Evolutionary conservation across 2,329 filamentous ascomycete species (phyloP), one percentile per base, ranked within the genome.

Genomic region (Fusarium floridanum): DNA sequence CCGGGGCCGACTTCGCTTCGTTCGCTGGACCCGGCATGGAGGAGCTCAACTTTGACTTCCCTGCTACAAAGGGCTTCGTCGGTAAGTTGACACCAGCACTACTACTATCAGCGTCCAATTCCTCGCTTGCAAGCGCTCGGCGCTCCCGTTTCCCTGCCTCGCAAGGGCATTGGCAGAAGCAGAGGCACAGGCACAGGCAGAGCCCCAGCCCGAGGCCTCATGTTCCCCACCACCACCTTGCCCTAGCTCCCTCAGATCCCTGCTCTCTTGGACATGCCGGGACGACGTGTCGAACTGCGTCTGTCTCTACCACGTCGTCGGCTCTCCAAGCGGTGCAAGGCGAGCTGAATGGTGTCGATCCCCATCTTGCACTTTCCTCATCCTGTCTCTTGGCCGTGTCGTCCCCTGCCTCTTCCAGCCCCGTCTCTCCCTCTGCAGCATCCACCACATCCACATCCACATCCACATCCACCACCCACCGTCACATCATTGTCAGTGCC

Each of bases 1-100:
- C 87, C 45, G 89, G 84, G 63, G 81, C 84, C 66, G 88, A 89
- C 67, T 90, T 93, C 78, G 83, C 88, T 59, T 90, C 80, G 36
- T 83, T 90, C 79, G 84, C 89, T 61, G 82, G 80, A 29, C 79
- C 82, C 71, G 82, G 81, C 77, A 85, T 89, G 81, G 88, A 90
- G 60, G 87, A 89, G 70, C 86, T 86, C 75, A 80, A 83, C 73
- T 86, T 86, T 78, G 88, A 89, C 71, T 88, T 86, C 73, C 76
- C 81, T 50, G 83, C 86, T 72, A 78, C 81, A 74, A 90, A 90
- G 80, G 81, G 85, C 71, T 90, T 87, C 83, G 87, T 90, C 81
- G 88, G 89, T 91, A 83, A 89, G 89, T 89, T 77, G 32, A 32
- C 32, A 32, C 32, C 32, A 32, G 10, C 32, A 32, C 32, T 32